Conservation (phyloP, 306 rosid genomes). For the Ziziphus jujuba region DNA sequence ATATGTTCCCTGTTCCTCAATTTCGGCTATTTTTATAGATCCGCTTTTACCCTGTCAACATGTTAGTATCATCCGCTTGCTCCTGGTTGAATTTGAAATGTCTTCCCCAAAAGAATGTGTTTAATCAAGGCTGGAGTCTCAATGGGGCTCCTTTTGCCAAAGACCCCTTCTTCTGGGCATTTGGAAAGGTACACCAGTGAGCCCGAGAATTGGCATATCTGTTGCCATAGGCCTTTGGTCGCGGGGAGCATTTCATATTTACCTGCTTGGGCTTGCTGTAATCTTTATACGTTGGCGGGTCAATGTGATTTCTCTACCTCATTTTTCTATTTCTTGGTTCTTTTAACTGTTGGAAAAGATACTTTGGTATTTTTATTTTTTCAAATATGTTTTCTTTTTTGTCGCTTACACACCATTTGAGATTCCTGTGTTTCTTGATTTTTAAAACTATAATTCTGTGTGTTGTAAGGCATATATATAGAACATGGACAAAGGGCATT, state of each 20-base stretch:
- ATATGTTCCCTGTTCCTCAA: not conserved
- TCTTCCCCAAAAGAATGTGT: constrained; percentile 33
- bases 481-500: no score
- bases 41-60: not conserved
- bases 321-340: not conserved
- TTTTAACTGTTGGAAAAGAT: no score
- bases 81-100: constrained; percentile 30
- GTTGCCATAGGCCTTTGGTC: constrained; percentile 92
- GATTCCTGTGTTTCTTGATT: no score
- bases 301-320: not conserved
- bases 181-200: constrained; percentile 69
- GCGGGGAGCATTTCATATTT: constrained; percentile 49
- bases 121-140: constrained; percentile 95
- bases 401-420: no score
- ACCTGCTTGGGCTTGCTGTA: constrained; percentile 17
- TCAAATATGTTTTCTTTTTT: no score
- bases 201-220: constrained; percentile 82
- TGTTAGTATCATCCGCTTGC: constrained; percentile 16
- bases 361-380: no score
- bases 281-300: constrained; percentile 5
- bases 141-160: constrained; percentile 47
- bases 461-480: no score
- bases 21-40: not conserved
- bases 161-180: constrained; percentile 31
- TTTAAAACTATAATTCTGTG: no score